A percentile compares a stretch with the other conserved stretches of the same genome.
These are phyloP conservation scores for Globisporangium middletonii DNA, from an alignment of 352 stramenopile genomes.

Conservation along the genomic window DNA sequence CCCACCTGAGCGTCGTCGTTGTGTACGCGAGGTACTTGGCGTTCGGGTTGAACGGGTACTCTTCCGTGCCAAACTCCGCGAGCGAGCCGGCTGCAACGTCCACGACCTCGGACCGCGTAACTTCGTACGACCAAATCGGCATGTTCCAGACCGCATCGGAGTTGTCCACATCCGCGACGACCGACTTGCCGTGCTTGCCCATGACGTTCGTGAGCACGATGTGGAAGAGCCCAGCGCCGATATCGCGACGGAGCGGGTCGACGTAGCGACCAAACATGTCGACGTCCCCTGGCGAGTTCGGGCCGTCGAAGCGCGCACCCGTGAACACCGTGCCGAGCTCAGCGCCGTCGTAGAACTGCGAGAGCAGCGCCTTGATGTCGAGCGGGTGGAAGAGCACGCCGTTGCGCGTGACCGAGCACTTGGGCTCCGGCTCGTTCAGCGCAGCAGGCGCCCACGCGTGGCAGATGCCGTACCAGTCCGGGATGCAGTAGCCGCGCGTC, in stretches of 20 bases:
- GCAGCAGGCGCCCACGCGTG: constrained; percentile 12
- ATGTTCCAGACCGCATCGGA: constrained; percentile 54
- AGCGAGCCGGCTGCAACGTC: constrained; percentile 25
- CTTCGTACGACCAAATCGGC: constrained; percentile 39
- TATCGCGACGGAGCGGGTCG: constrained; percentile 11
- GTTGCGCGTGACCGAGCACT: constrained; percentile 25
- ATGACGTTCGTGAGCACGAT: constrained; percentile 16
- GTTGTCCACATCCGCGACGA: constrained; percentile 15
- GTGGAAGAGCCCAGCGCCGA: constrained; percentile 10
- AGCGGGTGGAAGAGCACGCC: constrained; percentile 45
- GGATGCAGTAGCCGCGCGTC: constrained; percentile 12
- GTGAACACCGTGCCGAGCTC: constrained; percentile 10
- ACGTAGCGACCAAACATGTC: constrained; percentile 16
- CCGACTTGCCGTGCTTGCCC: constrained; percentile 8
- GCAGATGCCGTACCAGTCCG: constrained; percentile 16
- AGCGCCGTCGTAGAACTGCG: constrained; percentile 13
- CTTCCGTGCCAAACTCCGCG: constrained; percentile 29
- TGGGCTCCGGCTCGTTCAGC: not conserved
- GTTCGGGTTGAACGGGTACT: constrained; percentile 47
- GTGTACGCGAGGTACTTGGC: constrained; percentile 40
- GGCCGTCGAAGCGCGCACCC: constrained; percentile 14
- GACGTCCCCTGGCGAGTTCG: constrained; percentile 5
- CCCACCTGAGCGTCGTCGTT: constrained; percentile 33
- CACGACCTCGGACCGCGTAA: constrained; percentile 23
- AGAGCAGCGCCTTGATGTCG: constrained; percentile 24